Base-by-base conservation (phyloP, 768 basidiomycete genomes). In the Russula sp. region DNA sequence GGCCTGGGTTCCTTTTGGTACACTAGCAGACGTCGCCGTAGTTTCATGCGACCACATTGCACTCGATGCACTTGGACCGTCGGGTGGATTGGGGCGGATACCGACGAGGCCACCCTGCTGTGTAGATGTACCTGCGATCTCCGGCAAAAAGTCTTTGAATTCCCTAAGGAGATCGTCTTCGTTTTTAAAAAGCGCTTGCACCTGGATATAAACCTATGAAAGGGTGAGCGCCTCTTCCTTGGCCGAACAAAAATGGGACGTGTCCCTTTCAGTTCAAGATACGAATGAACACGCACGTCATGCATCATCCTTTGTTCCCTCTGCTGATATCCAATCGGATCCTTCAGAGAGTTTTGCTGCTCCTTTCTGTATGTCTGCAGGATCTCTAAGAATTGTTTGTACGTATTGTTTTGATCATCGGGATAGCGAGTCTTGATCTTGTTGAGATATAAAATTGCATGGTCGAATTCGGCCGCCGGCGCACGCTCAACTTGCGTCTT, bases 401-500 rank as follows among this genome's bases (percentile, higher is more conserved):
- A 94, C 24, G 68, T 69, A 36, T 89, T 94, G 70, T 94, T 92
- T n/a, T 89, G 86, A 64, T 97, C 94, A 68, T 89, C 86, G 13
- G 84, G 76, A 75, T 89, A 98, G 24, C 94, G 87, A 20, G 86
- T 87, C 77, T 98, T 98, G 80, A 99, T 98, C 80, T 95, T 96
- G 83, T 97, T 98, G 71, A 99, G 87, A 74, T 95, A 99, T 71
- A 93, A 87, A 67, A 98, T 98, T 16, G 97, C 97, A 71, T 96
- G 89, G 74, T 90, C 88, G 78, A 94, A 97, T 72, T 98, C 88
- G 64, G 80, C 83, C 13, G 80, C 73, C 14, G 83, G 79, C 59
- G 82, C 83, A 66, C 78, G 76, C 67, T 85, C 84, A 44, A 79
- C 76, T 18, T 78, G 74, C 48, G 79, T 78, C 69, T 78, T 80